phyloP scores from a whole-genome alignment of 2,329 filamentous ascomycete species.

The Plectosphaerella sp. region DNA sequence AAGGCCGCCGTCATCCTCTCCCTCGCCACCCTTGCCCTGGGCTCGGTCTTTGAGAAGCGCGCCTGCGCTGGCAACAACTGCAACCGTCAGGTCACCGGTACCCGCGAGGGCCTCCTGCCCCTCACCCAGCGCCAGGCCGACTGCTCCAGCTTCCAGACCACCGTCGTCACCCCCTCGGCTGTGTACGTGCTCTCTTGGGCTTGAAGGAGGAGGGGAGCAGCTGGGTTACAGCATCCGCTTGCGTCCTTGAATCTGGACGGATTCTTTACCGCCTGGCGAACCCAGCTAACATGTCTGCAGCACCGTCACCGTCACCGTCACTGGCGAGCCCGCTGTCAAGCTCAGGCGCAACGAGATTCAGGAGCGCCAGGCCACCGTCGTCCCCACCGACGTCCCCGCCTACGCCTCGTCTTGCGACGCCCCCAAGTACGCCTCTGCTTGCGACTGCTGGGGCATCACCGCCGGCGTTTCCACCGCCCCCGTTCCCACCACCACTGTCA shows the following conservation, averaged over 20 bases:
- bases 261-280: too few species aligned
- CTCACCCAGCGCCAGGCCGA: slow-evolving; percentile 27
- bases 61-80: slow-evolving; percentile 39
- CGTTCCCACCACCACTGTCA: slow-evolving; percentile 35
- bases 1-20: slow-evolving; percentile 34
- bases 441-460: slow-evolving; percentile 38
- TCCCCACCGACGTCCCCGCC: slow-evolving; percentile 28
- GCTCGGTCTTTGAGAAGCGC: slow-evolving; percentile 28
- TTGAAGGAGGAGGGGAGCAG: not conserved
- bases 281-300: slow-evolving; percentile 6
- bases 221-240: not conserved
- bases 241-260: too few species aligned
- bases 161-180: slow-evolving; percentile 29
- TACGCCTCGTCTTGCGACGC: slow-evolving; percentile 34
- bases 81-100: slow-evolving; percentile 40
- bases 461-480: slow-evolving; percentile 30
- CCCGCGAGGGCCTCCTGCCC: slow-evolving; percentile 28
- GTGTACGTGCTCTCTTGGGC: slow-evolving; percentile 23
- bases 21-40: slow-evolving; percentile 29
- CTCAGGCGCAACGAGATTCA: slow-evolving; percentile 21
- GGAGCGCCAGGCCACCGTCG: slow-evolving; percentile 23
- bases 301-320: slow-evolving; percentile 32
- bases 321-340: slow-evolving; percentile 18
- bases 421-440: slow-evolving; percentile 30
- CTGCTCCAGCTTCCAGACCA: slow-evolving; percentile 33